Evolutionary conservation across 768 basidiomycete genomes (phyloP).

Genomic region (Mycena polygramma): DNA sequence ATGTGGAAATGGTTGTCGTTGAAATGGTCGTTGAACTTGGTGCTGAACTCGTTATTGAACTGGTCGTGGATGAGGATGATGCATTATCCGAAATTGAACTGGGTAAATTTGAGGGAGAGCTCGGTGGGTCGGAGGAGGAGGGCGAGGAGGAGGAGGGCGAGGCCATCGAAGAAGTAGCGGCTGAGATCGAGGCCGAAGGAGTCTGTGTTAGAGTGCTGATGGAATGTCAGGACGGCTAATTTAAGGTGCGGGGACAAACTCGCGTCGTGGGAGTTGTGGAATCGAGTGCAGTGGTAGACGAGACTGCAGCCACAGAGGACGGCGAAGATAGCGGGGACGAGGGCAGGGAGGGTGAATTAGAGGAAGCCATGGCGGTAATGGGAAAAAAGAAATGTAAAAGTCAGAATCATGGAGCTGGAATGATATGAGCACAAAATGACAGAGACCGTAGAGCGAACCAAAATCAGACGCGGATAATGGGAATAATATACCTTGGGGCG

Average conservation of each 20-base stretch:
- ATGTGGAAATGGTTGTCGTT: too few relatives aligned
- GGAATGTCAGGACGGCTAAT: constrained; percentile 16
- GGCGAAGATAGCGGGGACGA: background rate
- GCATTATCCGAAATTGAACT: background rate
- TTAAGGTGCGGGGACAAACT: constrained; percentile 16
- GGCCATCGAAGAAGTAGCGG: constrained; percentile 35
- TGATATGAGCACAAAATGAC: constrained; percentile 29
- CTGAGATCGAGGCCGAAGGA: constrained; percentile 35
- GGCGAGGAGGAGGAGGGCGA: constrained; percentile 7
- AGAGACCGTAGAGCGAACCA: background rate
- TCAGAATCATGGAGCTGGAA: constrained; percentile 18
- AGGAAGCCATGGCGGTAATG: constrained; percentile 13
- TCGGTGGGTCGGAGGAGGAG: constrained; percentile 2
- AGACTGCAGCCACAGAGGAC: background rate
- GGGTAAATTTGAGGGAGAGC: background rate
- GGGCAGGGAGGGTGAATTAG: constrained; percentile 8
- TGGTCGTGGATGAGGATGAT: constrained; percentile 24
- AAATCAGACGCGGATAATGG: background rate
- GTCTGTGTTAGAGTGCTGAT: constrained; percentile 33
- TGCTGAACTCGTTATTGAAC: constrained; percentile 22
- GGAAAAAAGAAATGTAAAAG: constrained; percentile 10
- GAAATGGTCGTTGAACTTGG: too few relatives aligned
- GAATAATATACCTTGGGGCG: constrained; percentile 18
- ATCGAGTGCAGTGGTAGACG: background rate
- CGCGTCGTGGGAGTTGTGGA: constrained; percentile 21